Conservation (phyloP, 148 eudicot genomes). For the Silene uniflora region DNA sequence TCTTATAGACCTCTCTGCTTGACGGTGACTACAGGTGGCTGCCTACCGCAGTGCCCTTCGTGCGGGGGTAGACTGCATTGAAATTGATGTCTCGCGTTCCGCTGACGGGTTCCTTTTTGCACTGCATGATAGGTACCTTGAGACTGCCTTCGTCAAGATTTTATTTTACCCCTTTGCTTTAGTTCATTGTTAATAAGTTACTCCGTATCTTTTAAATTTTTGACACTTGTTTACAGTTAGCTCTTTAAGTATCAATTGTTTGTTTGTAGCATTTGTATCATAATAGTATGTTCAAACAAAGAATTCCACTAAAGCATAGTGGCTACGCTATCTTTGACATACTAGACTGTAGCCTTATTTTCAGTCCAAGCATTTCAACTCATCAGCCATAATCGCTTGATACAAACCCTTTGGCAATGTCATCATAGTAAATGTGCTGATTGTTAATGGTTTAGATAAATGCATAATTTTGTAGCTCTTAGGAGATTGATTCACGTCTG, state of each 20-base stretch:
- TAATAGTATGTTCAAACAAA: background rate
- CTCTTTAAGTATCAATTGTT: background rate
- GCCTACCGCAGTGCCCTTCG: constrained; percentile 71
- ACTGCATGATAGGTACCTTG: constrained; percentile 80
- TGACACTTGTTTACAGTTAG: background rate
- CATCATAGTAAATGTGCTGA: background rate
- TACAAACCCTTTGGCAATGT: background rate
- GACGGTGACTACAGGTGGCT: constrained; percentile 49
- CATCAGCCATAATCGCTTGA: background rate
- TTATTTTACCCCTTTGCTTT: constrained; percentile 7
- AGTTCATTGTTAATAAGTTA: background rate
- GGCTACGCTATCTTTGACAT: background rate
- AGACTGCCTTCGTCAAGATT: background rate
- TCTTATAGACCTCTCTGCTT: constrained; percentile 21
- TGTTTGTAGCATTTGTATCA: background rate
- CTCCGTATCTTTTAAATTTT: background rate
- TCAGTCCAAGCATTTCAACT: background rate
- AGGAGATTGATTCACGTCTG: constrained; percentile 51
- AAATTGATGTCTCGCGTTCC: constrained; percentile 94
- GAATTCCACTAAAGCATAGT: background rate
- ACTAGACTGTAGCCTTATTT: background rate
- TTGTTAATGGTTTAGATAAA: background rate
- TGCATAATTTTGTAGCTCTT: constrained; percentile 19
- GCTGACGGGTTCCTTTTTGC: constrained; percentile 89
- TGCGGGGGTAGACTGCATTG: constrained; percentile 80